These are phyloP conservation scores for Rhododendron griersonianum DNA, from an alignment of 148 eudicot genomes.

Conservation along the genomic window DNA sequence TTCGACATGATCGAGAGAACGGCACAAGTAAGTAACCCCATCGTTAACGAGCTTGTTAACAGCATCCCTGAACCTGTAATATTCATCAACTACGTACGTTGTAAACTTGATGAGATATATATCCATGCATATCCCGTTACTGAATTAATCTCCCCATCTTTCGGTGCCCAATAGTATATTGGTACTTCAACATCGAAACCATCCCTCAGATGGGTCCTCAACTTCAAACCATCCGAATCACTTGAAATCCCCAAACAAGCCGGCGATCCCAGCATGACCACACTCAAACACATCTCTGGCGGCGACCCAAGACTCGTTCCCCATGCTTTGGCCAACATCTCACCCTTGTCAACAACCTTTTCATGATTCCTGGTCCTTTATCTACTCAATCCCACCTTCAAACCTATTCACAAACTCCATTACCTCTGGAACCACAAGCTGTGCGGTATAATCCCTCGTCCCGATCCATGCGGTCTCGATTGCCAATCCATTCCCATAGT, in stretches of 20 bases:
- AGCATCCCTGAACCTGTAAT: constrained; percentile 69
- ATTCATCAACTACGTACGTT: constrained; percentile 51
- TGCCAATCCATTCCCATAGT: constrained; percentile 81
- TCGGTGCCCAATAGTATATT: constrained; percentile 55
- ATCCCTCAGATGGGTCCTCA: constrained; percentile 72
- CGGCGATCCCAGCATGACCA: constrained; percentile 87
- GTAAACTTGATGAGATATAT: constrained; percentile 84
- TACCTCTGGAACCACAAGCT: constrained; percentile 72
- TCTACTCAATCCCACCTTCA: constrained; percentile 83
- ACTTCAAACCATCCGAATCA: constrained; percentile 52
- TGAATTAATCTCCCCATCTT: constrained; percentile 50
- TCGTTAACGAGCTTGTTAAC: constrained; percentile 57
- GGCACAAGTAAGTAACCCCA: constrained; percentile 48
- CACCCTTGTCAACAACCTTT: constrained; percentile 73
- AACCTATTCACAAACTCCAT: constrained; percentile 69
- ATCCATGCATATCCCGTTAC: constrained; percentile 73
- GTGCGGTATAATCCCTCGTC: constrained; percentile 83
- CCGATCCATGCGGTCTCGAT: constrained; percentile 89
- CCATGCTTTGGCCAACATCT: constrained; percentile 77
- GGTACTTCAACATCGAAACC: constrained; percentile 78
- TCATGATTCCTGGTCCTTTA: constrained; percentile 74
- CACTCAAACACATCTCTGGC: constrained; percentile 75
- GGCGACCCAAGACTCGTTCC: constrained; percentile 80
- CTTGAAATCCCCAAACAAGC: constrained; percentile 51
- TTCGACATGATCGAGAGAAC: constrained; percentile 34